Evolutionary conservation across 139 green algal genomes (phyloP).

Genomic region (Nannochloris sp.): DNA sequence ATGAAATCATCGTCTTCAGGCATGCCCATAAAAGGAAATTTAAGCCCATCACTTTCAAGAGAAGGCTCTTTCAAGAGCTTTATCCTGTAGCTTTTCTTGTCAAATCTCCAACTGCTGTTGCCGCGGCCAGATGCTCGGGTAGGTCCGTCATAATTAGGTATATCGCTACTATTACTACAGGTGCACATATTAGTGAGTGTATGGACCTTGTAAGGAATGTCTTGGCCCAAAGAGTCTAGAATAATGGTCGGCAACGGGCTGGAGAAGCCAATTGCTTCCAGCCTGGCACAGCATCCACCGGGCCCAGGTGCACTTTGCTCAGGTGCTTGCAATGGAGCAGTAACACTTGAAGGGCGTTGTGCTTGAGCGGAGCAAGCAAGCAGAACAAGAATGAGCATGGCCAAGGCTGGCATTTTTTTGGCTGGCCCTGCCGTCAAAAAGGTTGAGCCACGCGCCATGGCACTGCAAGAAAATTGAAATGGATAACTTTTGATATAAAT

Average conservation of each 20-base stretch:
- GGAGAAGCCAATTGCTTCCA: slow-evolving; percentile 18
- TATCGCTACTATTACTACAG: slow-evolving; percentile 9
- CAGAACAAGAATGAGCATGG: too few species aligned
- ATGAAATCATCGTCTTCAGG: slow-evolving; percentile 41
- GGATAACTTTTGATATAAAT: too few species aligned
- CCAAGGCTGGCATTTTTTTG: too few species aligned
- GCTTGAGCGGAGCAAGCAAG: too few species aligned
- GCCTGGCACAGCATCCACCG: slow-evolving; percentile 17
- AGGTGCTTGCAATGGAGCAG: too few species aligned
- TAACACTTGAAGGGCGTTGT: too few species aligned
- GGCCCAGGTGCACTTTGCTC: too few species aligned
- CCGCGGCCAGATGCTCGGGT: slow-evolving; percentile 5
- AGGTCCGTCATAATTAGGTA: slow-evolving; percentile 22
- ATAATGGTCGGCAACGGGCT: slow-evolving; percentile 41
- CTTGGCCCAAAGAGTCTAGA: slow-evolving; percentile 22
- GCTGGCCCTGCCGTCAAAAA: too few species aligned
- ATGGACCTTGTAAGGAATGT: slow-evolving; percentile 15
- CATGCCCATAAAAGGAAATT: slow-evolving; percentile 33
- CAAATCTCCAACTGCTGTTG: slow-evolving; percentile 11
- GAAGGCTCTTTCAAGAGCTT: slow-evolving; percentile 19
- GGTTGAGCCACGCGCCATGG: too few species aligned
- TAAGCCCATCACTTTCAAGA: not conserved
- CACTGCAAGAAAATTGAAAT: too few species aligned
- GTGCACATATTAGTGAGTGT: slow-evolving; percentile 20
- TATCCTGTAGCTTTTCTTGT: slow-evolving; percentile 37